Base-by-base conservation (phyloP, 768 basidiomycete species). In the Kwoniella mangroviensis region DNA sequence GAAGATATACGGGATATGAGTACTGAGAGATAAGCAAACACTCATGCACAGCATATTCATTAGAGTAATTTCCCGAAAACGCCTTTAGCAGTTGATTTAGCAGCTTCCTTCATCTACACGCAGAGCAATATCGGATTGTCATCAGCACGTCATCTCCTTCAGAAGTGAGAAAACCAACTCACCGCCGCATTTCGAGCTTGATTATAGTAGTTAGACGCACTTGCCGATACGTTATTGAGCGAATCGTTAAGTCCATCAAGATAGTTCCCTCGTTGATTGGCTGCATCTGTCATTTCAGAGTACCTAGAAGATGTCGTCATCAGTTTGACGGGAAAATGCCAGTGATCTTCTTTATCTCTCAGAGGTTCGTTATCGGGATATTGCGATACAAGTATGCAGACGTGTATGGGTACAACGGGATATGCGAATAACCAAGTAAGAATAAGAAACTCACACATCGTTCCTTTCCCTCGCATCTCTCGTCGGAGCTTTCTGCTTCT, bases 101-200 rank as follows among this genome's bases (percentile, higher is more conserved):
- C 82, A n/a, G 82, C 72, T 67, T 83, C 77, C 62, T 83, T 83
- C 64, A 80, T 71, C 74, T 81, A 57, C 24, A 28, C 45, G 34
- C 3, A 6, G 41, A 26, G 26, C 7, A 54, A 28, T 6, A 42
- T 66, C 67, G 51, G 22, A 3, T 7, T 43, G 4, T 34, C 4
- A 40, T 57, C 54, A 57, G 65, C 65, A 66, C 56, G 65, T 66
- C 56, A 66, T 65, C 53, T 62, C n/a, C 6, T 24, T 22, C 45
- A 49, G 2, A 17, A 43, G 17, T 9, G 13, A 9, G 21, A 65
- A 21, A 65, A 1, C 19, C 11, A 22, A 75, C 80, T 76, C 51
- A 82, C 79, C 51, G 79, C 79, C 7, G 77, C 65, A 53, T 80
- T 83, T 64, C 73, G 71, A 7, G 81, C 82, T 53, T 74, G 76